These are phyloP conservation scores for Xerocomellus chrysenteron DNA, from an alignment of 768 basidiomycete genomes.

Conservation along the genomic window DNA sequence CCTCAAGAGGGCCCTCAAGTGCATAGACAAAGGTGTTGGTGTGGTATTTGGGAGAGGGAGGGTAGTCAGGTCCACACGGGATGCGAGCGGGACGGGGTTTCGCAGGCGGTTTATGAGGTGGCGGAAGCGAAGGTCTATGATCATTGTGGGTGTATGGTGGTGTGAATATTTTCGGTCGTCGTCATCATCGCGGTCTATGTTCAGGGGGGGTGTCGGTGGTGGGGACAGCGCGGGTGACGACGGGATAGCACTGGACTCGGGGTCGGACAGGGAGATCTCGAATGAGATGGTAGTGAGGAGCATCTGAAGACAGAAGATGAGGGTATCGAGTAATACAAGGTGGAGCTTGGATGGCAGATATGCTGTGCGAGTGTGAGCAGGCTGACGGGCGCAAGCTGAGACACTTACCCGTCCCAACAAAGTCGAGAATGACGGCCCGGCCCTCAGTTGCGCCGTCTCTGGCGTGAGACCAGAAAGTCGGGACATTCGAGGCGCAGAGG, in stretches of 20 bases:
- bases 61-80: constrained; percentile 31
- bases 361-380: constrained; percentile 36
- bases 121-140: constrained; percentile 62
- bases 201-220: constrained; percentile 25
- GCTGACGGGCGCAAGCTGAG: not conserved
- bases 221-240: constrained; percentile 24
- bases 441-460: constrained; percentile 52
- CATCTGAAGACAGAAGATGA: constrained; percentile 66
- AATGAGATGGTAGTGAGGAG: constrained; percentile 68
- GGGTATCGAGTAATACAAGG: constrained; percentile 63
- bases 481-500: constrained; percentile 56
- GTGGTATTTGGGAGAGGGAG: constrained; percentile 65
- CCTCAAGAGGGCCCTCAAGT: constrained; percentile 52
- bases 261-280: constrained; percentile 50
- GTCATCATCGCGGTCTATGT: constrained; percentile 18
- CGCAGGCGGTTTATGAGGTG: constrained; percentile 57
- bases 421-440: constrained; percentile 70
- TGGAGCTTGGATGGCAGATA: constrained; percentile 63
- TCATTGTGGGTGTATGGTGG: constrained; percentile 40
- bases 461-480: constrained; percentile 63
- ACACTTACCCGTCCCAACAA: constrained; percentile 70
- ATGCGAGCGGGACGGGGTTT: constrained; percentile 44
- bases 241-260: constrained; percentile 38
- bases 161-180: constrained; percentile 19
- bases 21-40: constrained; percentile 47